Percentiles rank a stretch among this genome's conserved stretches.
These are phyloP conservation scores for Eimeria brunetti DNA, from an alignment of 169 alveolate species.

Conservation along the genomic window DNA sequence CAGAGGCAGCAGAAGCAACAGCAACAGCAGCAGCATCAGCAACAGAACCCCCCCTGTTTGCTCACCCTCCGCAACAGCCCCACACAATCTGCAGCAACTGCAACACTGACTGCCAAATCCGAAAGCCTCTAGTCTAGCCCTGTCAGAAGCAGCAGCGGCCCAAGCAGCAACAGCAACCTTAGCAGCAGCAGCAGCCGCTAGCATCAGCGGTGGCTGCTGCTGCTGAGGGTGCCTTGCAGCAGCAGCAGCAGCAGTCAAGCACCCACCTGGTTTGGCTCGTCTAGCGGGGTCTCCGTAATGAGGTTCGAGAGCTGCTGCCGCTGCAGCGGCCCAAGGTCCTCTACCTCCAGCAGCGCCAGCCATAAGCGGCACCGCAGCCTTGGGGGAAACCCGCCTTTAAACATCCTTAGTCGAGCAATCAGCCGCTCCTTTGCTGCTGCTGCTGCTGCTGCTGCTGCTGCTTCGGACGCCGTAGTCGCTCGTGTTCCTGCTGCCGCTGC, in stretches of 20 bases:
- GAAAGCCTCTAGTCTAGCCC: background rate
- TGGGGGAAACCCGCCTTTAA: conserved; percentile 50
- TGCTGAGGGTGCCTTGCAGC: background rate
- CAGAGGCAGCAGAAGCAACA: background rate
- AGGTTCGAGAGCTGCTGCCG: conserved; percentile 2
- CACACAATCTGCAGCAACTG: background rate
- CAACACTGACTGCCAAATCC: background rate
- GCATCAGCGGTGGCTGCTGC: no score
- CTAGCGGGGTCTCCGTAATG: conserved; percentile 54
- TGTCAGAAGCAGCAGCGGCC: background rate
- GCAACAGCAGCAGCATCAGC: background rate
- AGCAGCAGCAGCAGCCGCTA: background rate
- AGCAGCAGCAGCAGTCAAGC: background rate
- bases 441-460: conserved; percentile 6
- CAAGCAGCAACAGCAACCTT: conserved; percentile 19
- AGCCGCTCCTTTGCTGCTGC: conserved; percentile 33
- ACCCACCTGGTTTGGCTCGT: conserved; percentile 76
- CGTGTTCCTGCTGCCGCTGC: background rate
- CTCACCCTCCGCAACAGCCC: background rate
- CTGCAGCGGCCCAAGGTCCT: background rate
- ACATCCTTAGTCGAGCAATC: background rate
- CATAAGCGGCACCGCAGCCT: conserved; percentile 62
- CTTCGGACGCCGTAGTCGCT: background rate
- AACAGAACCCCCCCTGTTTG: background rate
- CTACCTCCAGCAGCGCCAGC: conserved; percentile 57